Conservation (phyloP, 495 filamentous ascomycete species). For the Platismatia glauca region DNA sequence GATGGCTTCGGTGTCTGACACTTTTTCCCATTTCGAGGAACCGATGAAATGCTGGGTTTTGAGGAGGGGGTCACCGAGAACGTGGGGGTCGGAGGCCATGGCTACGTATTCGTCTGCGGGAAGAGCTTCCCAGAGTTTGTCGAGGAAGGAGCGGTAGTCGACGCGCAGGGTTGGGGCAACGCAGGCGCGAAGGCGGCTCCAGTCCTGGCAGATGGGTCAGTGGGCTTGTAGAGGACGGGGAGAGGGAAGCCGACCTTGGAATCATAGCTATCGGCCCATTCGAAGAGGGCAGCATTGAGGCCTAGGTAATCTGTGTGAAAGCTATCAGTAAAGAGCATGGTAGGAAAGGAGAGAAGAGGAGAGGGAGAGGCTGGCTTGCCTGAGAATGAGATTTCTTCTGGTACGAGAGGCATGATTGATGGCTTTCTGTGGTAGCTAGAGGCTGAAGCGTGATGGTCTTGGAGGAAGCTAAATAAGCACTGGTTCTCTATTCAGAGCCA, state of each 20-base stretch:
- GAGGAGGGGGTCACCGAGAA: conserved; percentile 62
- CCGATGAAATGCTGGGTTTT: conserved; percentile 74
- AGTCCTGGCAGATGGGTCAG: conserved; percentile 44
- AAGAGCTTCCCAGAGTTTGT: conserved; percentile 64
- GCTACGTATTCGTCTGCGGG: conserved; percentile 59
- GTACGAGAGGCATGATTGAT: conserved; percentile 13
- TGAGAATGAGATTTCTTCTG: conserved; percentile 16
- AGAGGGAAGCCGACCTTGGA: conserved; percentile 35
- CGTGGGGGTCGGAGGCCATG: conserved; percentile 57
- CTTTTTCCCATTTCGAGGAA: conserved; percentile 60
- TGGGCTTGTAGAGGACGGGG: not conserved
- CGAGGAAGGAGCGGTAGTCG: conserved; percentile 68
- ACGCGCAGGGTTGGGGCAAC: conserved; percentile 57
- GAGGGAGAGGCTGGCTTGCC: not conserved
- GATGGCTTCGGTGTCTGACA: conserved; percentile 56
- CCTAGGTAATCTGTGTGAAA: conserved; percentile 11
- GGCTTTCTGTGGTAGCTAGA: not conserved
- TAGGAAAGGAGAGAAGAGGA: no score
- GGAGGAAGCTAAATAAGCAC: not conserved
- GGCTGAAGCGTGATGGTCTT: not conserved
- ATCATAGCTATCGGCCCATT: conserved; percentile 82
- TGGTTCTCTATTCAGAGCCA: not conserved
- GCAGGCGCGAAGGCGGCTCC: conserved; percentile 59
- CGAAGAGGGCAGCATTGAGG: conserved; percentile 36
- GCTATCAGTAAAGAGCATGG: not conserved